Base-by-base conservation (phyloP, 805 yeast species). In the Brettanomyces bruxellensis region DNA sequence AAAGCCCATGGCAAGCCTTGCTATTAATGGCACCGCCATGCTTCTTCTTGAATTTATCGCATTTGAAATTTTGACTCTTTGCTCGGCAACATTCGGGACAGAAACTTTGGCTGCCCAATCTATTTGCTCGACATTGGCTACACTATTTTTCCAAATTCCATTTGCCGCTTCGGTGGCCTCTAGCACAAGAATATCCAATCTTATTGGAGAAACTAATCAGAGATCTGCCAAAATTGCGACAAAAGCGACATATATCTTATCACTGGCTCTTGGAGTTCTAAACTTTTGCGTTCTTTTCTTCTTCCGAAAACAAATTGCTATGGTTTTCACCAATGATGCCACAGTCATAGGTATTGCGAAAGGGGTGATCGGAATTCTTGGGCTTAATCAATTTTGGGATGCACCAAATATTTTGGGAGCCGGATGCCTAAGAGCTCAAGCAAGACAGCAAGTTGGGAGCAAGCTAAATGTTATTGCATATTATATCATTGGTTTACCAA, bases 11-110 rank as follows among this genome's bases (percentile, higher is more conserved):
- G 64, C 80, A 35, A 65, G 65, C 46, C 63, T 82, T 35, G 79
- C 87, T 0, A 50, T 76, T 6, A 83, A 83, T 5, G 86, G 87
- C 18, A 78, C 80, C 14, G 61, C 79, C 43, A 78, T 81, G 83
- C 81, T 82, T n/a, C 76, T 79, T 48, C 81, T 84, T 18, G 89
- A 82, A 60, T 81, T 83, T 74, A 63, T 82, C 34, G 87, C 86
- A 0, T 82, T 81, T 60, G 87, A 82, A 61, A 70, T 82, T 42
- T 65, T 81, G 50, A 82, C 87, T 0, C 68, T 82, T 41, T 69
- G 75, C 47, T 81, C 86, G 1, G 75, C 86, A 2, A 72, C 73
- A 52, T 72, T 82, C 52, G 85, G 87, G 9, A 49, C 59, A 9
- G 70, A 69, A 4, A 73, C 72, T 1, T 65, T 82, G 50, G 88